Base-by-base conservation (phyloP, 306 rosid species). In the Lathyrus tuberosus region DNA sequence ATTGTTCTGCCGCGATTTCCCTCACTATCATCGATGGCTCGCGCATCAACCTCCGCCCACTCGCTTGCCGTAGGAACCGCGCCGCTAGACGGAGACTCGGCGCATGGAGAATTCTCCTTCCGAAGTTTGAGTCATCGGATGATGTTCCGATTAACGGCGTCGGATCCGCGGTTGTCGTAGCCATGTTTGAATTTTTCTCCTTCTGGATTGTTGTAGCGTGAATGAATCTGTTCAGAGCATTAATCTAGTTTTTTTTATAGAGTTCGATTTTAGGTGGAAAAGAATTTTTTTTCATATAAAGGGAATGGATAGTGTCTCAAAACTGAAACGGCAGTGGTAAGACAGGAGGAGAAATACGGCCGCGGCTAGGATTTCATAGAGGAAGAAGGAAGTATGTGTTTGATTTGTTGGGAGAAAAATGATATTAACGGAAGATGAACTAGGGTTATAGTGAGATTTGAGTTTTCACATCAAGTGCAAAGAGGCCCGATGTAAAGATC, bases 11-110 rank as follows among this genome's bases (percentile, higher is more conserved):
- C 14, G 99, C 97, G 4, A 91, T 71, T 84, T 94, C 99, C 5
- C 99, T 80, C 28, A 91, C 99, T 76, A 84, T 62, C 91, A 94
- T 86, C 79, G 97, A 94, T 40, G 99, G 97, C 81, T 94, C 97
- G 31, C 97, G 97, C 95, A 94, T 83, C 78, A 84, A 28, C 65
- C 96, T 72, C 26, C 92, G 86, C 56, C 91, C 86, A 78, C 96
- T 91, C 22, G 97, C 97, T 60, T 94, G 99, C 18, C 97, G 74
- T 10, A 94, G 79, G 46, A 94, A 88, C 84, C 97, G 83, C 52
- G 97, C 99, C 0, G 97, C 99, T 61, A 91, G 92, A 0, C 86
- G 97, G 57, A 94, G 85, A 80, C 96, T 84, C 67, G 87, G 95
- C 14, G 92, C 75, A 76, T 81, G 92, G 10, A 82, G 74, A 48